Conservation (phyloP, 305 asterid species). For the Solanum hybrid region DNA sequence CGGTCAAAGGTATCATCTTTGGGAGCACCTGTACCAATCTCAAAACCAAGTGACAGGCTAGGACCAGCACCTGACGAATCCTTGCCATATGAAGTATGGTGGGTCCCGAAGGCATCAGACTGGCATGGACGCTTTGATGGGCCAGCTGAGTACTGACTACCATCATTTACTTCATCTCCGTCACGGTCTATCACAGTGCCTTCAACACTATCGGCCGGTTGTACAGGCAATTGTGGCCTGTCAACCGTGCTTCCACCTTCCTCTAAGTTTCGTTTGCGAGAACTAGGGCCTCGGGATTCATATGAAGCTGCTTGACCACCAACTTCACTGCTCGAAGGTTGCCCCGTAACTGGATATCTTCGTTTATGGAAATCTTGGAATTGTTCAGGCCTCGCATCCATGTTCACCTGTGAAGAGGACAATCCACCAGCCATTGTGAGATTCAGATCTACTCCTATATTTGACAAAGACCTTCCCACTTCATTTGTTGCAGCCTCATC, state of each 20-base stretch:
- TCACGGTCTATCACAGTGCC: constrained; percentile 98
- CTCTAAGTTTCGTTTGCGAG: constrained; percentile 82
- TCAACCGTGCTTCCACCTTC: constrained; percentile 99
- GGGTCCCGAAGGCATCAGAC: constrained; percentile 32
- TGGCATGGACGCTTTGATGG: constrained; percentile 87
- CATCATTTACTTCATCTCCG: constrained; percentile 92
- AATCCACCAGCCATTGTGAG: constrained; percentile 83
- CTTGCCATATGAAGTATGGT: constrained; percentile 36
- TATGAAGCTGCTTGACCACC: constrained; percentile 95
- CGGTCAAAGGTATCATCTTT: constrained; percentile 44
- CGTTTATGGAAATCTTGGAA: constrained; percentile 46
- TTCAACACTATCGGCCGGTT: constrained; percentile 86
- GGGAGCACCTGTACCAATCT: constrained; percentile 44
- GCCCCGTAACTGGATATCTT: constrained; percentile 53
- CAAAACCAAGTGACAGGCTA: constrained; percentile 63
- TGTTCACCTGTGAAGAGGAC: constrained; percentile 53
- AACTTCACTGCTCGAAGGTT: constrained; percentile 91
- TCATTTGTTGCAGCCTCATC: constrained; percentile 83
- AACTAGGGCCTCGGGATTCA: constrained; percentile 93
- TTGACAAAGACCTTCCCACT: constrained; percentile 78
- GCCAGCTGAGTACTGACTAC: constrained; percentile 65
- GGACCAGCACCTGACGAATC: constrained; percentile 88
- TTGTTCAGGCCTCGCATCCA: constrained; percentile 41
- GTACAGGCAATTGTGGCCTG: constrained; percentile 57
- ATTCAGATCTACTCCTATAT: constrained; percentile 77